Conservation (phyloP, 116 monocot genomes). For the Trichopus zeylanicus region DNA sequence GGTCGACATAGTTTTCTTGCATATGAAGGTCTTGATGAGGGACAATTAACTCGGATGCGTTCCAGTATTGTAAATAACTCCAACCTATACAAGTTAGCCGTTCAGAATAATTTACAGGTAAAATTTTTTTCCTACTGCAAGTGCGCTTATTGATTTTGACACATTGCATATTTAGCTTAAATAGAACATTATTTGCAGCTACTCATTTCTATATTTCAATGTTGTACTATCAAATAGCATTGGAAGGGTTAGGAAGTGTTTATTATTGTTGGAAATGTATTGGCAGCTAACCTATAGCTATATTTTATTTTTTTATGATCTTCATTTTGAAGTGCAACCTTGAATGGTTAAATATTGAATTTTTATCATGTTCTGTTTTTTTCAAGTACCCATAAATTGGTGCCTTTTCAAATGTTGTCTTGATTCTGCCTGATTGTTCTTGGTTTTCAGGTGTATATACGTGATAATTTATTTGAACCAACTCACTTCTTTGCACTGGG, state of each 20-base stretch:
- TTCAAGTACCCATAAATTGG: too few relatives aligned
- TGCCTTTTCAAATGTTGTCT: too few relatives aligned
- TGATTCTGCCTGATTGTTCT: too few relatives aligned
- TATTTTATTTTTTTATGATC: too few relatives aligned
- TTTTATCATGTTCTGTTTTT: too few relatives aligned
- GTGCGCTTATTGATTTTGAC: background rate
- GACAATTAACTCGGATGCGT: slow-evolving; percentile 68
- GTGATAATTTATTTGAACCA: slow-evolving; percentile 68
- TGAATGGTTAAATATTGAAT: too few relatives aligned
- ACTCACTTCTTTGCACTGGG: slow-evolving; percentile 70
- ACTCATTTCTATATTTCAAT: background rate
- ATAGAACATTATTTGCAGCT: background rate
- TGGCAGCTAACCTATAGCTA: too few relatives aligned
- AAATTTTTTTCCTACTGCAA: background rate
- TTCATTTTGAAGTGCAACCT: too few relatives aligned
- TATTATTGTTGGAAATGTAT: background rate
- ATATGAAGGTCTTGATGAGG: slow-evolving; percentile 76
- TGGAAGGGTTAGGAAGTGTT: background rate
- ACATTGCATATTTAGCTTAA: background rate
- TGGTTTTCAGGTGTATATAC: slow-evolving; percentile 72
- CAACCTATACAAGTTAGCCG: slow-evolving; percentile 67
- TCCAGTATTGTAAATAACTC: slow-evolving; percentile 71
- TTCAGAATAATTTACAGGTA: slow-evolving; percentile 78
- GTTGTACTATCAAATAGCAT: background rate
- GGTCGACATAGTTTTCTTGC: slow-evolving; percentile 70